Conservation (phyloP, 2,329 filamentous ascomycete genomes). For the Pseudocercospora eumusae region DNA sequence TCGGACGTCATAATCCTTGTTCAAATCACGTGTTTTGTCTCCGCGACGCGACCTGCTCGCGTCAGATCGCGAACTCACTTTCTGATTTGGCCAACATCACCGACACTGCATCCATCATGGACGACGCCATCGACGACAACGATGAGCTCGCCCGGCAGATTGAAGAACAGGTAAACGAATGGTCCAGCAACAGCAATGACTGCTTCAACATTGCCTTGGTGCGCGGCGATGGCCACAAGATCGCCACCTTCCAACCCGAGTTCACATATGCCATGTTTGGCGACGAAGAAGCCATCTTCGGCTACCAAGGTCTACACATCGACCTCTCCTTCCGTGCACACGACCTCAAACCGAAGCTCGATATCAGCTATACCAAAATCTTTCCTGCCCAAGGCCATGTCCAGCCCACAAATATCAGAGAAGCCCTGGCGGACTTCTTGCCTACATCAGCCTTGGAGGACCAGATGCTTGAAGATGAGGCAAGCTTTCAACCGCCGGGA, state of each 20-base stretch:
- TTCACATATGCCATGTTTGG: constrained; percentile 93
- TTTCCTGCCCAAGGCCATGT: constrained; percentile 68
- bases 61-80: neutral
- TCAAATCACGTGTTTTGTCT: neutral
- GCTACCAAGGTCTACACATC: constrained; percentile 80
- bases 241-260: constrained; percentile 67
- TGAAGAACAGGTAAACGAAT: constrained; percentile 36
- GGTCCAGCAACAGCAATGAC: constrained; percentile 63
- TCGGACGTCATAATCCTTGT: neutral
- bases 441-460: constrained; percentile 59
- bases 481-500: constrained; percentile 71
- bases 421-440: constrained; percentile 64
- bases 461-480: constrained; percentile 41
- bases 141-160: constrained; percentile 33
- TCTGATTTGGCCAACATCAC: neutral
- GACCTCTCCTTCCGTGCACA: constrained; percentile 68
- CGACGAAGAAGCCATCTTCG: constrained; percentile 88
- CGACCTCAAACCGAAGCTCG: constrained; percentile 77
- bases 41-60: neutral
- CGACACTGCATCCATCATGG: neutral
- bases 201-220: constrained; percentile 64
- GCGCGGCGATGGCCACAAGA: constrained; percentile 50
- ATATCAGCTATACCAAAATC: constrained; percentile 70
- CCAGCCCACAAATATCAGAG: constrained; percentile 68
- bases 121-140: constrained; percentile 25